Percentiles rank a stretch among this genome's conserved stretches.
phyloP scores from a whole-genome alignment of 768 basidiomycete species.

The Peribolospora kevripleyi region DNA sequence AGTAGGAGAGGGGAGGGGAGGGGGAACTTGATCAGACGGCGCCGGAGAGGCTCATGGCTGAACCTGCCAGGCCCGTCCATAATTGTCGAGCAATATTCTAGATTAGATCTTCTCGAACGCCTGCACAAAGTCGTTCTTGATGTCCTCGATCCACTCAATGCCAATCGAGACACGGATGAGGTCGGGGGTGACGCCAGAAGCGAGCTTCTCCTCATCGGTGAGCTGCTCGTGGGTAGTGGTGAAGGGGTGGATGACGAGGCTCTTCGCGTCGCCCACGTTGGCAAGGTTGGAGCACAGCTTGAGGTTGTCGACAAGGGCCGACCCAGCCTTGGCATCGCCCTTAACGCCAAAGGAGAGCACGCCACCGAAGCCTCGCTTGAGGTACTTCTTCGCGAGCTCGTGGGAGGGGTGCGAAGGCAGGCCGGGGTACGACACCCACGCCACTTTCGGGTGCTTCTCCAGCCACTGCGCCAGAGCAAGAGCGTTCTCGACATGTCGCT shows the following conservation, averaged over 20 bases:
- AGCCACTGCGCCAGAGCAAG: conserved; percentile 44
- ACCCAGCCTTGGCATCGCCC: conserved; percentile 22
- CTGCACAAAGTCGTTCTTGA: conserved; percentile 25
- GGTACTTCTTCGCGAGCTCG: conserved; percentile 25
- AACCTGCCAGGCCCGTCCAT: too few species aligned
- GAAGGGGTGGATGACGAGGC: conserved; percentile 32
- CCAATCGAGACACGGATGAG: conserved; percentile 35
- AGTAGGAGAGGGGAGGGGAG: too few species aligned
- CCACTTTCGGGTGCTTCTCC: conserved; percentile 36
- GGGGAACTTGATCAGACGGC: too few species aligned
- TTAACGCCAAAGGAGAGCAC: conserved; percentile 50
- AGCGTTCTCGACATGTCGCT: conserved; percentile 48
- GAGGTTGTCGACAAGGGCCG: conserved; percentile 37
- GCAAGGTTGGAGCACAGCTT: conserved; percentile 36
- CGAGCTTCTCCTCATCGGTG: conserved; percentile 32
- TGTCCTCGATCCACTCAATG: conserved; percentile 18
- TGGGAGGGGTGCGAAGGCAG: conserved; percentile 38
- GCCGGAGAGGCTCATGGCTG: too few species aligned
- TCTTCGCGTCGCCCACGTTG: conserved; percentile 31
- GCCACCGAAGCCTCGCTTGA: conserved; percentile 30
- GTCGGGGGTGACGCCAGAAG: conserved; percentile 50
- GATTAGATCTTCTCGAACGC: conserved; percentile 16
- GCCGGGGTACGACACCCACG: conserved; percentile 50
- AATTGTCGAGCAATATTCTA: too few species aligned
- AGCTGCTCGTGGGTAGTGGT: conserved; percentile 53